phyloP scores from a whole-genome alignment of 768 basidiomycete genomes.

The Suillus brevipes region DNA sequence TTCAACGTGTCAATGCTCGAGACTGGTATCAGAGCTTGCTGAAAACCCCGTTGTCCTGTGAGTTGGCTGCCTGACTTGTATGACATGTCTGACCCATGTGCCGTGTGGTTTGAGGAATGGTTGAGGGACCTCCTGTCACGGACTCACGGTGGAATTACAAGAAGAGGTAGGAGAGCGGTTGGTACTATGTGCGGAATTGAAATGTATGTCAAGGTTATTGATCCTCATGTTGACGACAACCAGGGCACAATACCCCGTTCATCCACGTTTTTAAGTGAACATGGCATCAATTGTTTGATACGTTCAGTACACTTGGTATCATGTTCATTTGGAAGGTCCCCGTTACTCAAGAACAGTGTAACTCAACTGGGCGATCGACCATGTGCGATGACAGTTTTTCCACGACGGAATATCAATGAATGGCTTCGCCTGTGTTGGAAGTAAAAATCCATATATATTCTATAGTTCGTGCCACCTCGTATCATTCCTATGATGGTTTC shows the following conservation, averaged over 20 bases:
- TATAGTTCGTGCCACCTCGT: not conserved
- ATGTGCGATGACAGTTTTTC: not conserved
- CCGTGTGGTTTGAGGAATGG: not conserved
- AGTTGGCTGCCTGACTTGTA: not conserved
- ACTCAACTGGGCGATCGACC: not conserved
- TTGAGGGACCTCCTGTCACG: not conserved
- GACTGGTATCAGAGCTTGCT: not conserved
- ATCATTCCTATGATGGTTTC: not conserved
- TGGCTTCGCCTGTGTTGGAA: too few species aligned
- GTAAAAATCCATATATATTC: not conserved
- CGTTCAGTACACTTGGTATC: not conserved
- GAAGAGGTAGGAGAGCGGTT: too few species aligned
- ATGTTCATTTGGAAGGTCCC: not conserved
- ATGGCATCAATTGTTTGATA: not conserved
- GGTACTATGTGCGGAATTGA: too few species aligned
- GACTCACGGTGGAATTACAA: too few species aligned
- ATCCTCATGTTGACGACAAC: not conserved
- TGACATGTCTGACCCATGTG: not conserved
- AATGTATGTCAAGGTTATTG: too few species aligned
- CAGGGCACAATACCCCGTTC: not conserved
- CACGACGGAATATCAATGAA: not conserved
- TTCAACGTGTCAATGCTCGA: too few species aligned
- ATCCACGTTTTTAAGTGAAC: not conserved
- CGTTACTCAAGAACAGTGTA: not conserved
- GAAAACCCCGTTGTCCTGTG: not conserved